Evolutionary conservation across 805 yeast genomes (phyloP), one percentile per base, ranked within the genome.

Genomic region (Lipomyces lipofer): DNA sequence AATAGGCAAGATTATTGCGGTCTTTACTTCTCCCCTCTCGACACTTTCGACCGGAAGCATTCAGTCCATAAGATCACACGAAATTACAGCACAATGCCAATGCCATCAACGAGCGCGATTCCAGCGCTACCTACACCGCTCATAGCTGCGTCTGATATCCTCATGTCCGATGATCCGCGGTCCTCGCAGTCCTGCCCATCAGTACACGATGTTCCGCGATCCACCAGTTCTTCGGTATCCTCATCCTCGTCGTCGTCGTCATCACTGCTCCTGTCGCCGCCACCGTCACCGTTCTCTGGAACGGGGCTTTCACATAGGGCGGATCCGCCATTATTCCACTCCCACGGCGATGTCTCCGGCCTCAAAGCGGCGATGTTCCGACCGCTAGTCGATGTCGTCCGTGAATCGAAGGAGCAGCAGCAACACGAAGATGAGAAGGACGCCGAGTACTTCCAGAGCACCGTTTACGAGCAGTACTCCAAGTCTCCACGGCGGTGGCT

Each of bases 401-500:
- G 52, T 21, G 33, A 49, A 19, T 25, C 43, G 38, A 15, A 30
- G 3, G 49, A 40, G 8, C 45, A 4, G 9, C 42, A 48, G 3
- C 44, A 24, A 28, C 43, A 36, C n/a, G 47, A 25, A 36, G 43
- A 21, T 30, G 29, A 29, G 30, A 29, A n/a, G 1, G 56, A 52
- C 25, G 24, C 46, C 42, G 57, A 46, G 27, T 50, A 40, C 47
- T 50, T 57, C 25, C 36, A 47, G 38, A 28, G 52, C 15, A 42
- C 28, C 36, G 60, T 56, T 25, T 57, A 46, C 22, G 42, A 48
- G 39, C 52, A 50, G 36, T 57, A 54, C 39, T 22, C 59, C 4
- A 39, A 43, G 51, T 27, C 36, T 5, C 60, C 60, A 13, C 53
- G 51, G 10, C 57, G 51, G 25, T 56, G 60, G 60, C 54, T 56